Base-by-base conservation (phyloP, 2,329 filamentous ascomycete genomes). In the Aspergillus spinulosporus region DNA sequence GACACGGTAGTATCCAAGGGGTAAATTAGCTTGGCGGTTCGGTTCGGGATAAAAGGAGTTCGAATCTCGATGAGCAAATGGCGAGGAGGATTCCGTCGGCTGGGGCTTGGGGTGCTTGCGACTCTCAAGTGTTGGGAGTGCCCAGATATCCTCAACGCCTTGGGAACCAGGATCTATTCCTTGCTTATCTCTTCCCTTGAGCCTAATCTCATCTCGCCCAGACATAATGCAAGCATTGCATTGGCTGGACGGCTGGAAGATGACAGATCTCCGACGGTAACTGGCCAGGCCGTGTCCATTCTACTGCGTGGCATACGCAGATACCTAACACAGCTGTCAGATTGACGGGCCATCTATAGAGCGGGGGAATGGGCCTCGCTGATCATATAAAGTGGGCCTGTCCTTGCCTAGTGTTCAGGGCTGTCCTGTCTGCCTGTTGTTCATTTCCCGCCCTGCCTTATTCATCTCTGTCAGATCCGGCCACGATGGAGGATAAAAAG, bases 171-270 rank as follows among this genome's bases (percentile, higher is more conserved):
- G 40, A 37, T 39, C n/a, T 2, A 37, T 44, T 52, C 49, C 45
- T 49, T 36, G 43, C 48, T 52, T 44, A 36, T 46, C 26, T 39
- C 43, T 49, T 53, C 55, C 55, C 49, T 57, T 57, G 55, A 57
- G 55, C 55, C 55, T 57, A 57, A 53, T 49, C 39, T 26, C 5
- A 21, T 37, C 36, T 15, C 37, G 21, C 28, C 32, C 6, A 28
- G 36, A 39, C 15, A 28, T 12, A 28, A 12, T 31, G 43, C 31
- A 31, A 31, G 26, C 11, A 21, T 21, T n/a, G 45, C 28, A 42
- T 4, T 29, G 21, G 31, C 34, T 29, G 46, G 15, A 37, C 14
- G 31, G 31, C 29, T 34, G 42, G 15, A 45, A 26, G 39, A 43
- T 43, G 39, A 43, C 39, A 43, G 39, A 43, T 43, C 15, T 21